Conservation (phyloP, 2,329 filamentous ascomycete species). For the Penicillium corylophilum region DNA sequence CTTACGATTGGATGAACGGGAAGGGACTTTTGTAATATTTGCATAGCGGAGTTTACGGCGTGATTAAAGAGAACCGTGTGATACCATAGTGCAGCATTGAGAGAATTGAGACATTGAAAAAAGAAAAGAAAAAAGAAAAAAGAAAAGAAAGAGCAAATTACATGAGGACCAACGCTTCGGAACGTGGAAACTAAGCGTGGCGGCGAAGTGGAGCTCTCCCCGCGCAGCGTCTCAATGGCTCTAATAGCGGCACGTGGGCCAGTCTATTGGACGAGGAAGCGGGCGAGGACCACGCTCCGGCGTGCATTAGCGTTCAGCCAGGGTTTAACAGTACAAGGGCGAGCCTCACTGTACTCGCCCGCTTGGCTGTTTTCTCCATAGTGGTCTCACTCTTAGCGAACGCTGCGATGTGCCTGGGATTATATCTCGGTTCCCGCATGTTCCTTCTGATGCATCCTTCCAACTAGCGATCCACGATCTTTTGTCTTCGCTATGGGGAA, state of each 20-base stretch:
- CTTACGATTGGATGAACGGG: constrained; percentile 24
- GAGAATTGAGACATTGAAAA: background rate
- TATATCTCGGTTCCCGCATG: constrained; percentile 2
- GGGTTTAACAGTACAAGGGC: background rate
- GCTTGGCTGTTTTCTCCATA: background rate
- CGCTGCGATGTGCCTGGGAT: background rate
- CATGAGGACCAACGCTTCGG: background rate
- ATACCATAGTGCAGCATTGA: constrained; percentile 8
- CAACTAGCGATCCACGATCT: background rate
- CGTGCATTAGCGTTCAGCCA: constrained; percentile 6
- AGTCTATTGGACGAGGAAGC: constrained; percentile 6
- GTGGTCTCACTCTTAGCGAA: background rate
- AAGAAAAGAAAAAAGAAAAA: too few species aligned
- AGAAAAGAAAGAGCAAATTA: background rate
- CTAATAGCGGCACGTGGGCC: constrained; percentile 18
- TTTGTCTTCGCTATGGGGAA: constrained; percentile 30
- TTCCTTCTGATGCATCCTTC: background rate
- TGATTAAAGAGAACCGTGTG: constrained; percentile 4
- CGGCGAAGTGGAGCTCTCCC: constrained; percentile 6
- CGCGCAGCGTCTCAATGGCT: constrained; percentile 12
- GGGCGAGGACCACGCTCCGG: background rate
- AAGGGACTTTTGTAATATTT: constrained; percentile 1
- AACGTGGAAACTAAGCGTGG: background rate
- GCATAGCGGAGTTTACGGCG: constrained; percentile 21
- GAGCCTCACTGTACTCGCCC: constrained; percentile 3